Evolutionary conservation across 306 rosid species (phyloP), one percentile per base, ranked within the genome.

Genomic region (Vigna reflexopilosa): DNA sequence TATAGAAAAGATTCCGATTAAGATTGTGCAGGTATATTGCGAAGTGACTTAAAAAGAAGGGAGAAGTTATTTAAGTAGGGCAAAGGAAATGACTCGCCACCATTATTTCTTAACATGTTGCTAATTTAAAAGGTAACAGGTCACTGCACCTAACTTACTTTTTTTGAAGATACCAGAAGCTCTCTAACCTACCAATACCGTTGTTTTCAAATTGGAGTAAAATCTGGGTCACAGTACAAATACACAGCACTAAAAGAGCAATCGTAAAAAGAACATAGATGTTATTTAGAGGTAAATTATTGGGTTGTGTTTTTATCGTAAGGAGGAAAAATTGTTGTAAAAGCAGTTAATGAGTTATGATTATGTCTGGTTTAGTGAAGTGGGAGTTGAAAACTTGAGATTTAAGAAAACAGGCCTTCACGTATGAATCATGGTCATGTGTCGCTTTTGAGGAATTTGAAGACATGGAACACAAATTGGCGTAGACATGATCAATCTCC

Each of bases 331-430:
- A 0, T 48, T 64, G 0, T 45, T 61, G 80, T 19, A 71, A 80
- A 67, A 80, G 82, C 49, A 11, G 81, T 84, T 84, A 75, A 80
- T 58, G 67, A 77, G 80, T 51, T 52, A 81, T 80, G 83, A 84
- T 84, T 80, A 80, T 80, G 87, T 84, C 82, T 48, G 44, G 67
- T 34, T 75, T 62, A 83, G 82, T 70, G 78, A 73, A 83, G 83
- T 66, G 72, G 74, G 81, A 75, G 69, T 58, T 75, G 81, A 57
- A 70, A 75, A 55, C 81, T 83, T 70, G 75, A 51, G 32, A 75
- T 68, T 62, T 51, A 78, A 78, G 80, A 61, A 73, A 79, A 77
- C 72, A 78, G 49, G 36, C 7, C 14, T 45, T 73, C 12, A 67
- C 48, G 76, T 68, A 78, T 73, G 55, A 83, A 68, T 78, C 51